These are phyloP conservation scores for Diophrys appendiculata DNA, from an alignment of 73 alveolate species.

Conservation along the genomic window DNA sequence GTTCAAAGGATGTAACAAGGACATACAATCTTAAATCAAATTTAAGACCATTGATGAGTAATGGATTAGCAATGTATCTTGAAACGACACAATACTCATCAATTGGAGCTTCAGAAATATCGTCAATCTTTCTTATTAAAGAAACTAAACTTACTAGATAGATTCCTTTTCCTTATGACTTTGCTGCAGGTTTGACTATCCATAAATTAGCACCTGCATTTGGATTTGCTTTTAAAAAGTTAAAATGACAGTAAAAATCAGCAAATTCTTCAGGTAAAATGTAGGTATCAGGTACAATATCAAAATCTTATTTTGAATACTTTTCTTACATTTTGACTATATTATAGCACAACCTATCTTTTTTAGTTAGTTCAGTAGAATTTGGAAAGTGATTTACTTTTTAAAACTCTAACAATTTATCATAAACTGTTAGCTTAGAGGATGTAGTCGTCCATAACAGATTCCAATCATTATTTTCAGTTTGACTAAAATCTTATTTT, in stretches of 20 bases:
- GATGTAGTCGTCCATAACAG: conserved; percentile 54
- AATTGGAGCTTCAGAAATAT: conserved; percentile 42
- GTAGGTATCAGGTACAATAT: conserved; percentile 79
- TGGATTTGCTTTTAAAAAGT: conserved; percentile 37
- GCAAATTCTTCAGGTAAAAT: conserved; percentile 65
- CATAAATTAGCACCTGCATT: conserved; percentile 58
- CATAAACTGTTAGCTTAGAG: conserved; percentile 54
- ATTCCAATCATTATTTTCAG: conserved; percentile 62
- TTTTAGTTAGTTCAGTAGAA: conserved; percentile 75
- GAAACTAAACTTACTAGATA: conserved; percentile 67
- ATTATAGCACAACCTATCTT: conserved; percentile 70
- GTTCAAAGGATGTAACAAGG: conserved; percentile 85
- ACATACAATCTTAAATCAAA: conserved; percentile 95
- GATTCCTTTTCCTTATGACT: conserved; percentile 93
- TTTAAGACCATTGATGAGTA: conserved; percentile 81
- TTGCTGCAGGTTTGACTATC: conserved; percentile 89
- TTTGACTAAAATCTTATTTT: too few relatives aligned
- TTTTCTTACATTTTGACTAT: conserved; percentile 59
- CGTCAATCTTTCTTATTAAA: conserved; percentile 38
- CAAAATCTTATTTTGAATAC: conserved; percentile 49
- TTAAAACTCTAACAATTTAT: conserved; percentile 54
- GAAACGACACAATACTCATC: conserved; percentile 69
- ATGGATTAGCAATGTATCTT: conserved; percentile 88
- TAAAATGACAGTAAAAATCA: conserved; percentile 48
- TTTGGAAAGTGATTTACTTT: conserved; percentile 81